Conservation (phyloP, 1,139 yeast genomes). For the Magnusiomyces fungicola region DNA sequence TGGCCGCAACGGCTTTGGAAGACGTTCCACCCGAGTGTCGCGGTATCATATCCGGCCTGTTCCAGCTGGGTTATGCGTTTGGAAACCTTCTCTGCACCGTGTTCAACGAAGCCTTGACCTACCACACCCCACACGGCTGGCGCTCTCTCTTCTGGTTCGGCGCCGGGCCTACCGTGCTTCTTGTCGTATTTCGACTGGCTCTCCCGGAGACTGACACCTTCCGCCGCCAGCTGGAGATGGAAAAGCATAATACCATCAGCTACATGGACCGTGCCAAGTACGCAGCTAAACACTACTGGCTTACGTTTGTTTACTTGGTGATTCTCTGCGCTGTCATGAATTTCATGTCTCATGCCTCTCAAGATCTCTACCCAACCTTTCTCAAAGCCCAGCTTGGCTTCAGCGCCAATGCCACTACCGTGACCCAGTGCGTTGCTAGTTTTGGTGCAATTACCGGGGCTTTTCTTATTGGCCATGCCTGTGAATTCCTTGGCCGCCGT, state of each 20-base stretch:
- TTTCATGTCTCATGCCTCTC: constrained; percentile 68
- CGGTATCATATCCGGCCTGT: constrained; percentile 57
- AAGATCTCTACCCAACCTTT: constrained; percentile 64
- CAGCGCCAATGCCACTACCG: constrained; percentile 48
- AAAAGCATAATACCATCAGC: constrained; percentile 14
- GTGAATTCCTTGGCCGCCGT: constrained; percentile 56
- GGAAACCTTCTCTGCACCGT: constrained; percentile 60
- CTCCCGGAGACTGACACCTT: constrained; percentile 60
- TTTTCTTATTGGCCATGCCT: constrained; percentile 51
- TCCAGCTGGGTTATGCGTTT: constrained; percentile 69
- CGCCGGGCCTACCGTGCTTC: constrained; percentile 57
- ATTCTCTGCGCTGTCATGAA: constrained; percentile 57
- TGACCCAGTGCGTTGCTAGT: constrained; percentile 62
- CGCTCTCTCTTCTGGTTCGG: constrained; percentile 75
- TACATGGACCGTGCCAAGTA: constrained; percentile 22
- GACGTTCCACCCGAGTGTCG: constrained; percentile 54
- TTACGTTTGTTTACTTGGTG: constrained; percentile 42
- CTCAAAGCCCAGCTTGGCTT: constrained; percentile 48
- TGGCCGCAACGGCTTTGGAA: constrained; percentile 61
- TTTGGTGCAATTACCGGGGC: constrained; percentile 67
- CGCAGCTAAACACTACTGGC: constrained; percentile 34
- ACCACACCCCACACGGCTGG: constrained; percentile 53
- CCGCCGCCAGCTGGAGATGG: constrained; percentile 28
- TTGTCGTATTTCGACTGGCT: constrained; percentile 46
- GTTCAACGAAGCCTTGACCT: constrained; percentile 49